phyloP scores from a whole-genome alignment of 768 basidiomycete species.

The Kwoniella heveanensis region DNA sequence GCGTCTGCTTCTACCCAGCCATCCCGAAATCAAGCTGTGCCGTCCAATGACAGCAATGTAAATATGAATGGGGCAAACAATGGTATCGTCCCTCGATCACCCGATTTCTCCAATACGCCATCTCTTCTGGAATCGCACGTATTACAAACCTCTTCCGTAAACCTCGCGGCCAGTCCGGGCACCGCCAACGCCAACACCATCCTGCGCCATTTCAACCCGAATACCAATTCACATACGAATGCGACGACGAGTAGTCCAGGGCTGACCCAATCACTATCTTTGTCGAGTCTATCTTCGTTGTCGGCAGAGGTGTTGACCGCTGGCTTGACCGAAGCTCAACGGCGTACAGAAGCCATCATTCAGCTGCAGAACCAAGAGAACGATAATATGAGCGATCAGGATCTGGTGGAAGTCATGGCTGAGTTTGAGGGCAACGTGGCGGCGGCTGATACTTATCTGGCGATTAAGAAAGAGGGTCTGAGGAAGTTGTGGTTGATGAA shows the following conservation, averaged over 20 bases:
- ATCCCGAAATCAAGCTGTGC: neutral
- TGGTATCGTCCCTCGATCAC: slow-evolving; percentile 1
- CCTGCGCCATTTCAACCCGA: slow-evolving; percentile 3
- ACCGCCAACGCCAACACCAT: neutral
- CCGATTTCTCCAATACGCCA: slow-evolving; percentile 7
- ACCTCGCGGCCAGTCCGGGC: too few relatives aligned
- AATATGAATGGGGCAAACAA: neutral
- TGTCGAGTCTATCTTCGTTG: neutral
- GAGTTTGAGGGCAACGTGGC: slow-evolving; percentile 41
- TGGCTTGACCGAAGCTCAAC: slow-evolving; percentile 33
- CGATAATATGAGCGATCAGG: slow-evolving; percentile 37
- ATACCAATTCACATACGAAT: neutral
- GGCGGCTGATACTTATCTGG: slow-evolving; percentile 41
- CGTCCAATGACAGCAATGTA: neutral
- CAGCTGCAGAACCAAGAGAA: slow-evolving; percentile 27
- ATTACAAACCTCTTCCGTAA: slow-evolving; percentile 6
- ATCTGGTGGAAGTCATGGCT: slow-evolving; percentile 39
- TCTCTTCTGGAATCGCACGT: slow-evolving; percentile 9
- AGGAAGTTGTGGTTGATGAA: slow-evolving; percentile 34
- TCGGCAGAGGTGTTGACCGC: slow-evolving; percentile 14
- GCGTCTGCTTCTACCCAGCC: neutral
- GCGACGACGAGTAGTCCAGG: neutral
- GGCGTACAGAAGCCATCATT: slow-evolving; percentile 39
- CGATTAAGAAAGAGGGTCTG: slow-evolving; percentile 32
- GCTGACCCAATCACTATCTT: neutral